Percentiles rank a stretch among this genome's conserved stretches.
Conservation (phyloP, 192 early-diverging fungal species). For the Backusella tarrabulga region DNA sequence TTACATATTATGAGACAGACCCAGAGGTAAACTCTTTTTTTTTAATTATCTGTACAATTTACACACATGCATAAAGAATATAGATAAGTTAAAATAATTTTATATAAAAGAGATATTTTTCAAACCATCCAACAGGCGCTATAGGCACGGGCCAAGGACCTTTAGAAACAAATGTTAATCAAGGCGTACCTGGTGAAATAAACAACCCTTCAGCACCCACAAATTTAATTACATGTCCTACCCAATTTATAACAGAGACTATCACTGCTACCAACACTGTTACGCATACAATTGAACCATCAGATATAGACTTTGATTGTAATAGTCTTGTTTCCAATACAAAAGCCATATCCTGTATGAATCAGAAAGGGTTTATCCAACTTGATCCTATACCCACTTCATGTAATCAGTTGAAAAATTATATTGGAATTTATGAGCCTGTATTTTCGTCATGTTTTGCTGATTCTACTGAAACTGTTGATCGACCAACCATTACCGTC, state of each 20-base stretch:
- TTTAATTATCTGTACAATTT: not conserved
- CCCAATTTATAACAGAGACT: not conserved
- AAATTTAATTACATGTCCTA: not conserved
- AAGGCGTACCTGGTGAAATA: not conserved
- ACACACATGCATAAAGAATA: not conserved
- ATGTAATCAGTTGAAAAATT: not conserved
- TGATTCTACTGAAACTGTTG: not conserved
- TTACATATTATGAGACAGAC: not conserved
- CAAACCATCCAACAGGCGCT: not conserved
- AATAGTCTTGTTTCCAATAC: not conserved
- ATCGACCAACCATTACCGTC: not conserved
- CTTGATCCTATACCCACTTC: not conserved
- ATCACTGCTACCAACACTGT: not conserved
- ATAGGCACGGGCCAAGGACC: accelerated
- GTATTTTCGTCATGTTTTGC: not conserved
- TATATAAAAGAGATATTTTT: not conserved
- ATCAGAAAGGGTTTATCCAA: not conserved
- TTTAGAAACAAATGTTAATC: no score
- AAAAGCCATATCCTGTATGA: not conserved
- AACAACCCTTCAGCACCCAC: not conserved
- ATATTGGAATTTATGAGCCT: not conserved
- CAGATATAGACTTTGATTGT: not conserved
- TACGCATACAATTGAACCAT: not conserved
- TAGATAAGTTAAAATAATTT: not conserved
- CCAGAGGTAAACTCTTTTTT: not conserved